Evolutionary conservation across 345 rosid species (phyloP), one percentile per base, ranked within the genome.

Genomic region (Isatis tinctoria): DNA sequence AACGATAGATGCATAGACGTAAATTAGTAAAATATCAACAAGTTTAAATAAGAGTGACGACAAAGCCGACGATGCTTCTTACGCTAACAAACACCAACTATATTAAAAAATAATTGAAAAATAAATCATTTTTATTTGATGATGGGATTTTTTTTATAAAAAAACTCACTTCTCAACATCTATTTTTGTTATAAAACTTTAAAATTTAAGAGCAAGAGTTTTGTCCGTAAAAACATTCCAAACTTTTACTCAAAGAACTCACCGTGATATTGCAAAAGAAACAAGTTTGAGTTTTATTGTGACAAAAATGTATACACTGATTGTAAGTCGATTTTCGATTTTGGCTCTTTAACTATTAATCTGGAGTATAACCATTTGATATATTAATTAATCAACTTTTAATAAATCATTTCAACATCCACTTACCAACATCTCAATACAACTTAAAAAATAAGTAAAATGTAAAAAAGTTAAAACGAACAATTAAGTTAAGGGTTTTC

Each of bases 11-110:
- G 16, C 51, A 22, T 32, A 32, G 0, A 70, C 52, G 16, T 62
- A 62, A 5, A 27, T 24, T 59, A 48, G 10, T 27, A 51, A 27
- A 17, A 17, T 10, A 53, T 3, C 13, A 39, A 39, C 0, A 72
- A 40, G 54, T 9, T 73, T 63, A 73, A 14, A 20, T 67, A 49
- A 60, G 69, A 67, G 74, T 60, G 74, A 67, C 79, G 56, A 40
- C 74, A 67, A 68, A 51, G 79, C 5, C 20, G 3, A 28, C 48
- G 53, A 67, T 74, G 47, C n/a, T 74, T 37, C 22, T 60, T 49
- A 67, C 78, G 62, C 28, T 67, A 74, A 67, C 62, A 67, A 59
- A 37, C 47, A 14, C 8, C 6, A 49, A 45, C 33, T 43, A 20
- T 57, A 74, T 26, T 74, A 12, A 24, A 22, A 35, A 40, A 18